A percentile compares a stretch with the other conserved stretches of the same genome.
These are phyloP conservation scores for Aquilaria yunnanensis DNA, from an alignment of 345 rosid genomes.

Conservation along the genomic window DNA sequence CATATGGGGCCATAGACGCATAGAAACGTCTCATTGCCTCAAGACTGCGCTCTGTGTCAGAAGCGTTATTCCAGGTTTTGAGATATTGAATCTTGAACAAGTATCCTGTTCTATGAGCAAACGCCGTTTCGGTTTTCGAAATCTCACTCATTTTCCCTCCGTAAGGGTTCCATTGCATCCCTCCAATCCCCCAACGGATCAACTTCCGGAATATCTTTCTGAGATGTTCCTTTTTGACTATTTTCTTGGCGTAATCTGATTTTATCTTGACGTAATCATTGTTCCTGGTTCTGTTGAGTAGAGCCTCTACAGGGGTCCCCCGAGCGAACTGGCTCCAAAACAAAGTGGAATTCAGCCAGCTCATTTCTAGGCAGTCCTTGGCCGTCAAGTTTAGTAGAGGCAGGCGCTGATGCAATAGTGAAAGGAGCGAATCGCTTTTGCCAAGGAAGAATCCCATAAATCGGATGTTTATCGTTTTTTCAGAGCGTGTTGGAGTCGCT, in stretches of 20 bases:
- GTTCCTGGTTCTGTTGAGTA: slow-evolving; percentile 28
- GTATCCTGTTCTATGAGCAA: slow-evolving; percentile 32
- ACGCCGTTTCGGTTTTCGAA: slow-evolving; percentile 18
- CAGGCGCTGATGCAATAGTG: slow-evolving; percentile 17
- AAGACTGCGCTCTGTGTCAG: background rate
- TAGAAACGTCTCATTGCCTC: background rate
- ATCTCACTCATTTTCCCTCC: slow-evolving; percentile 43
- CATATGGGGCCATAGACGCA: slow-evolving; percentile 16
- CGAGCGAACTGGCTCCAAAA: slow-evolving; percentile 25
- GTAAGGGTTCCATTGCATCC: slow-evolving; percentile 25
- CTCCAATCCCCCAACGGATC: slow-evolving; percentile 18
- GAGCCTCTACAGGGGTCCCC: slow-evolving; percentile 19
- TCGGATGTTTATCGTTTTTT: slow-evolving; percentile 16
- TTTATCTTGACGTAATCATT: slow-evolving; percentile 40
- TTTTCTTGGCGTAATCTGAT: slow-evolving; percentile 56
- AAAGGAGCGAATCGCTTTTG: slow-evolving; percentile 19
- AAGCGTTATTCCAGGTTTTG: slow-evolving; percentile 27
- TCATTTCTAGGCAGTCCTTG: slow-evolving; percentile 34
- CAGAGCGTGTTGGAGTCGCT: slow-evolving; percentile 10
- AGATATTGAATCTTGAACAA: slow-evolving; percentile 27
- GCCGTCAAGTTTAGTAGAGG: slow-evolving; percentile 29
- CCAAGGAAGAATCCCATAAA: slow-evolving; percentile 39
- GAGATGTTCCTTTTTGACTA: slow-evolving; percentile 29
- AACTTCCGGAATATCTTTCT: slow-evolving; percentile 26
- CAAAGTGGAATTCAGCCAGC: slow-evolving; percentile 41